Evolutionary conservation across 768 basidiomycete genomes (phyloP), one percentile per base, ranked within the genome.

Genomic region (Boletus eberwhitei): DNA sequence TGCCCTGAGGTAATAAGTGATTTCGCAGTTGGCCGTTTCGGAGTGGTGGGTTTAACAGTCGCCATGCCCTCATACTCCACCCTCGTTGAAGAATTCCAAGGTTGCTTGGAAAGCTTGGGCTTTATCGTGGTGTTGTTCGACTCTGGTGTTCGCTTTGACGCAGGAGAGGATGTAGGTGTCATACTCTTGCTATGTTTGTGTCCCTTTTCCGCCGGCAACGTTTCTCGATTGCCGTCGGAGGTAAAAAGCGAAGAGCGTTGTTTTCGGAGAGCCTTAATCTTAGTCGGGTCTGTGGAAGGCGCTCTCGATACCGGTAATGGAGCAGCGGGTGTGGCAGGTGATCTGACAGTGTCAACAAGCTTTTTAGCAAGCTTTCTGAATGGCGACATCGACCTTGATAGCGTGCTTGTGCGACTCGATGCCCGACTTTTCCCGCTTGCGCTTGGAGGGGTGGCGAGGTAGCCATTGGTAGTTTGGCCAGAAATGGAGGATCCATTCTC

Each of bases 71-170:
- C 86, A 17, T 73, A 59, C 44, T 83, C 75, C n/a, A 93, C 78
- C 63, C 77, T 89, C 1, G 90, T 92, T 5, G 90, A 93, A 59
- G 85, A 79, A 64, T 93, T 93, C 91, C 91, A 93, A 34, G 71
- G 75, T 55, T 83, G 84, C 60, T 81, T 80, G 34, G 59, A 45
- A 53, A 70, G 24, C 51, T 67, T 70, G 48, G 59, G 64, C 61
- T 80, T 82, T 46, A 77, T 58, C 36, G 78, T 79, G 13, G 73
- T 55, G 53, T 69, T 71, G 31, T 66, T 70, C n/a, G 68, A 59
- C 55, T 79, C 75, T 31, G 72, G 54, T 2, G 39, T 35, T 39
- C 71, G 78, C 54, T 69, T 63, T 24, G 69, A 66, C 46, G 26
- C 24, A 37, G 87, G 84, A 6, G 87, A 84, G 12, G 84, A 79